Evolutionary conservation across 2,329 filamentous ascomycete genomes (phyloP), one percentile per base, ranked within the genome.

Genomic region (Trichophyton mentagrophytes): DNA sequence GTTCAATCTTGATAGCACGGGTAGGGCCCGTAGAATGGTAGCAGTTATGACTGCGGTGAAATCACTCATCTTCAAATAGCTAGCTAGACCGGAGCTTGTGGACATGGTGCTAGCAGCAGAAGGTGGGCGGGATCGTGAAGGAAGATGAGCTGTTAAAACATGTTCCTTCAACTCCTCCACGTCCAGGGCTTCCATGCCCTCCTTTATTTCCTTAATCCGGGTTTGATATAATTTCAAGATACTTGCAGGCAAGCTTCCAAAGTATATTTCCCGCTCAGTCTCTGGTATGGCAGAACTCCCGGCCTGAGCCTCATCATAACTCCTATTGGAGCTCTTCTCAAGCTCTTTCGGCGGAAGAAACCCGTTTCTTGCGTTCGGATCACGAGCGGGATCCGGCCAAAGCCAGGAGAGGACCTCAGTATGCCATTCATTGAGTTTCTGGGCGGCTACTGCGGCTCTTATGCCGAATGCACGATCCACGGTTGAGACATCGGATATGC

Each of bases 1-100:
- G 60, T 84, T 85, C 22, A 99, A 74, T 60, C 82, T 85, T 8
- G 89, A 87, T 47, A 96, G 76, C 62, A 88, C 86, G 1, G 93
- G 93, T 20, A 99, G 79, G 2, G 90, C 85, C 69, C 93, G 89
- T n/a, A 99, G 76, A 17, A 96, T 88, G 38, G 92, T 95, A 30
- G 91, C 89, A 0, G 93, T 96, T 61, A 97, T 82, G 55, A 97
- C 81, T 25, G 92, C 89, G 7, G 90, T 91, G 68, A 96, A 84
- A 72, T 97, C 93, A 67, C 93, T 90, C 78, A 97, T 83, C 63
- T 82, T 85, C 64, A 82, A 82, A 72, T 88, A 88, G 47, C 78
- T 73, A 60, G 73, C 38, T 27, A 60, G 69, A 60, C 71, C 69
- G 47, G 71, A 70, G 61, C 60, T 61, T 61, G 61, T 66, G 57